Evolutionary conservation across 176 grass and related monocot genomes (phyloP), one percentile per base, ranked within the genome.

Genomic region (Carex kokanica): DNA sequence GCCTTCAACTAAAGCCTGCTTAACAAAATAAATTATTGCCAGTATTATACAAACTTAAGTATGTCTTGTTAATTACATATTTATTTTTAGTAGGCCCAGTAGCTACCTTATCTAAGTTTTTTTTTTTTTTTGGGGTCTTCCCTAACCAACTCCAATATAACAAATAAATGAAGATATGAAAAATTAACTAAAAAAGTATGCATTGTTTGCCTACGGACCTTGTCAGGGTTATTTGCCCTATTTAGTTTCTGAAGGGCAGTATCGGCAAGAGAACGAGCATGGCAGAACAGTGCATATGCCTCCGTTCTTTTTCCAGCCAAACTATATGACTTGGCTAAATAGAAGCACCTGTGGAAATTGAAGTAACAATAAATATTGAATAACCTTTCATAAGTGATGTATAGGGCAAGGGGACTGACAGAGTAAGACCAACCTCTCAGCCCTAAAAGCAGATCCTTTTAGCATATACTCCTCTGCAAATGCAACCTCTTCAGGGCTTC

Each of bases 291-390:
- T 61, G 88, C 86, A 86, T 95, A 98, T 73, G 93, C 91, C 88
- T 98, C 96, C 57, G 92, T 77, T 88, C 91, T 95, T 91, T 98
- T 98, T 55, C 93, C 84, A 68, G 89, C 91, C 84, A 92, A 93
- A 91, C 96, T 95, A 77, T 98, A 98, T 72, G 93, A 98, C 82
- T 93, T 95, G 10, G 93, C 96, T 86, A 98, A 89, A 89, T 89
- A 98, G 77, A 98, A 98, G 88, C 95, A 98, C 84, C 95, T 98
- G 65, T 67, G 86, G 14, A 57, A 84, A 84, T 61, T 43, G 62
- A 64, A 69, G 87, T 82, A 78, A 81, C n/a, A 79, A 78, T 83
- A 81, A 51, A 58, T 70, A 73, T 60, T 66, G 10, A 55, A n/a
- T n/a, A n/a, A 70, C 51, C 64, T 47, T 20, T 32, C 68, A 15